These are phyloP conservation scores for Eucalyptus shirleyi DNA, from an alignment of 345 rosid species.

Conservation along the genomic window DNA sequence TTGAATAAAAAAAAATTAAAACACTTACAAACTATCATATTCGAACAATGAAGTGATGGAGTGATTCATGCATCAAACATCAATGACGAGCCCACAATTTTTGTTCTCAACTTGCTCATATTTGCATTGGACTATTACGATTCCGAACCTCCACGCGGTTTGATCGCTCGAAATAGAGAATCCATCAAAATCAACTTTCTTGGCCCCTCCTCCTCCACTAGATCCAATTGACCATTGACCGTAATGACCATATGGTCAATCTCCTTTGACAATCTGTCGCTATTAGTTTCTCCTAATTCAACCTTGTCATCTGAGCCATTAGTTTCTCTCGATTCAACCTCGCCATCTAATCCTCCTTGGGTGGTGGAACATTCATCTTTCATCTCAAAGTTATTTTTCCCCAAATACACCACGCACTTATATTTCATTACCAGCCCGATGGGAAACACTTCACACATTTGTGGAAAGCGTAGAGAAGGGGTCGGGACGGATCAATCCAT, in stretches of 20 bases:
- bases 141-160: neutral
- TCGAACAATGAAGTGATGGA: neutral
- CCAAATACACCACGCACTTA: neutral
- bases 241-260: neutral
- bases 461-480: neutral
- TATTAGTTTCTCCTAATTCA: no score
- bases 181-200: no score
- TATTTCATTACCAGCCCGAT: neutral
- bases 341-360: neutral
- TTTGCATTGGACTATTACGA: neutral
- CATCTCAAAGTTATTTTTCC: neutral
- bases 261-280: neutral
- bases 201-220: neutral
- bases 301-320: neutral
- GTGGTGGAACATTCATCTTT: neutral
- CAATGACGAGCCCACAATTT: neutral
- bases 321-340: neutral
- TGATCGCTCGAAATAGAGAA: neutral
- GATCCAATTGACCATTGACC: neutral
- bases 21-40: neutral
- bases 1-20: neutral
- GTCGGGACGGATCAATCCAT: neutral
- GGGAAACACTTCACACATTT: neutral
- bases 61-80: no score
- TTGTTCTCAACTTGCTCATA: neutral